Base-by-base conservation (phyloP, 306 rosid genomes). In the Ormosia semicastrata region DNA sequence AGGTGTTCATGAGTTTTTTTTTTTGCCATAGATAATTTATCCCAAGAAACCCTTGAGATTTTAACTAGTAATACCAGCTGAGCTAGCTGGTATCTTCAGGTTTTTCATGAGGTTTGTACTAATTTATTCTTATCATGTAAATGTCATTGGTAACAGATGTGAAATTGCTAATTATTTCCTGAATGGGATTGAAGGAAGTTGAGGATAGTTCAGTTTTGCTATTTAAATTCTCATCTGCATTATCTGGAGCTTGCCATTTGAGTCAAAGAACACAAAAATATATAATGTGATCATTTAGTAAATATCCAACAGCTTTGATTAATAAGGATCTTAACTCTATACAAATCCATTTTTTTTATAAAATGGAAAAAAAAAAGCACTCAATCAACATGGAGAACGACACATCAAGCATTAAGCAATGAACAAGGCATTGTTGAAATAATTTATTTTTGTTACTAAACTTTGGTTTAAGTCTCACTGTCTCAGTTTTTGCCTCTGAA, bases 81-180 rank as follows among this genome's bases (percentile, higher is more conserved):
- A 24, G 24, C 24, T 24, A 24, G 24, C 24, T 24, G 24, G 24
- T 24, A 24, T 1, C 24, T 24, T 24, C 24, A 92, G 84, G 92
- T 89, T 44, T 95, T 92, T 63, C 96, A 95, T 69, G 85, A 90
- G 82, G 97, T 95, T 81, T 95, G 99, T 70, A 66, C 89, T 33
- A 66, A 80, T 76, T 84, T 95, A 75, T 95, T 95, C 85, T 79
- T 87, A 24, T 77, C 79, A 71, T 81, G 94, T 87, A 87, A 89
- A 91, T 87, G 86, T 9, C 87, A 87, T 44, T 85, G 83, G 58
- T 78, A 62, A 81, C n/a, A n/a, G 84, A 44, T 44, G 71, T 8
- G 50, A 66, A 72, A 43, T 32, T 71, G 46, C 64, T 49, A 13
- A 49, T 57, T 56, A 40, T 49, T 75, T 62, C 14, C 49, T 41